Percentiles rank a stretch among this genome's conserved stretches.
phyloP scores from a whole-genome alignment of 2,329 filamentous ascomycete genomes.

The Apiospora aurea region DNA sequence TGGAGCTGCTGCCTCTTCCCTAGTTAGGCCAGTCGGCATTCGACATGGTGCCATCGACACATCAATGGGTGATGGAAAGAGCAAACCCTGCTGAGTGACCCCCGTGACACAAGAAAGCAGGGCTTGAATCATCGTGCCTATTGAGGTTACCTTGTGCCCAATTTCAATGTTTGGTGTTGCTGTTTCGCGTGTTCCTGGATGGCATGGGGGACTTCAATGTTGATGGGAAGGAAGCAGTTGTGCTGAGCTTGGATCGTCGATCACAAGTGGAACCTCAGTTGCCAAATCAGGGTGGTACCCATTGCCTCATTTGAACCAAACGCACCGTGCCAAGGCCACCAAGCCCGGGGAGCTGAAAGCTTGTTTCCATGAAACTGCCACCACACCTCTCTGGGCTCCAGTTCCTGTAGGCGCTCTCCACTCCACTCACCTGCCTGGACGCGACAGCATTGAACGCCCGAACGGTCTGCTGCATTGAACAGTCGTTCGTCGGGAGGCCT shows the following conservation, averaged over 20 bases:
- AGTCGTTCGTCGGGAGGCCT: neutral
- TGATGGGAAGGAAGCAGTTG: neutral
- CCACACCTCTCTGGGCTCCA: neutral
- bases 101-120: neutral
- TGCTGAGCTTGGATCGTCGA: constrained; percentile 6
- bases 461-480: neutral
- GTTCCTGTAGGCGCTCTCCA: neutral
- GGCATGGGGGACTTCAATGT: neutral
- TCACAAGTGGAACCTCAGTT: constrained; percentile 15
- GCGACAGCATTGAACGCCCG: neutral
- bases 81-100: neutral
- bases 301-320: constrained; percentile 12
- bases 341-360: constrained; percentile 17
- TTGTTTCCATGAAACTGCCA: constrained; percentile 3
- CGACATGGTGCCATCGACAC: neutral
- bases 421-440: neutral
- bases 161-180: neutral
- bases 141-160: neutral
- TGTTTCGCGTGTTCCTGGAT: constrained; percentile 5
- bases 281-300: constrained; percentile 1
- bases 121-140: neutral
- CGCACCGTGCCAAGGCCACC: constrained; percentile 6
- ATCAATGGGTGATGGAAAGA: neutral
- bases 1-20: neutral
- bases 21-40: constrained; percentile 3